Base-by-base conservation (phyloP, 495 filamentous ascomycete genomes). In the Paragyromitra xinjiangensis region DNA sequence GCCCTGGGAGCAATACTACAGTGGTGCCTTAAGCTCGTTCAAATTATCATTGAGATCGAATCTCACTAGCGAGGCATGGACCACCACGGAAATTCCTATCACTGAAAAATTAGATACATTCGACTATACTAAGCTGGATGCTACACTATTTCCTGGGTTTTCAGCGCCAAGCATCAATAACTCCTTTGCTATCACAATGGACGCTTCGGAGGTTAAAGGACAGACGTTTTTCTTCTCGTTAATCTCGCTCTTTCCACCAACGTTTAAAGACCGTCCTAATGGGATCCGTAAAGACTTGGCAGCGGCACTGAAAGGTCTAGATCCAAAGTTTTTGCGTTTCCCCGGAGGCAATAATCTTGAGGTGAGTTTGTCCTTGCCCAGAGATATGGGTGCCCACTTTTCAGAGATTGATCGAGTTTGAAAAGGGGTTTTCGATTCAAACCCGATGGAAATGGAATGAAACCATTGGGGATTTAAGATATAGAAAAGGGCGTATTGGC, bases 401-500 rank as follows among this genome's bases (percentile, higher is more conserved):
- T 40, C 58, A 19, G 37, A n/a, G 2, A 40, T 8, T 37, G 4
- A 29, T 90, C 80, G 82, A 89, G 66, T 87, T 11, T 11, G n/a
- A 2, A 14, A 62, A 90, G 78, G 89, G 89, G 26, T 81, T 86
- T 55, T 86, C 82, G 22, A 83, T 86, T 37, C 82, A 78, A 44
- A 84, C 82, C 62, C 85, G 85, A 73, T 92, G 90, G 89, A 86
- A 88, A 50, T 92, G 90, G 90, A 88, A 90, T 73, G 83, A 87
- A 68, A 90, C 90, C 1, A 86, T 92, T 61, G 90, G 90, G 0
- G 86, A 88, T 0, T 83, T 91, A 2, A 88, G 86, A 44, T 81
- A 90, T 56, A 85, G 90, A 16, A 71, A 71, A 63, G 69, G 69
- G 26, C 69, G 69, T 64, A 51, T 71, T 53, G 69, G 69, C 1